These are phyloP conservation scores for Collybia mongolica DNA, from an alignment of 768 basidiomycete genomes.

Conservation along the genomic window DNA sequence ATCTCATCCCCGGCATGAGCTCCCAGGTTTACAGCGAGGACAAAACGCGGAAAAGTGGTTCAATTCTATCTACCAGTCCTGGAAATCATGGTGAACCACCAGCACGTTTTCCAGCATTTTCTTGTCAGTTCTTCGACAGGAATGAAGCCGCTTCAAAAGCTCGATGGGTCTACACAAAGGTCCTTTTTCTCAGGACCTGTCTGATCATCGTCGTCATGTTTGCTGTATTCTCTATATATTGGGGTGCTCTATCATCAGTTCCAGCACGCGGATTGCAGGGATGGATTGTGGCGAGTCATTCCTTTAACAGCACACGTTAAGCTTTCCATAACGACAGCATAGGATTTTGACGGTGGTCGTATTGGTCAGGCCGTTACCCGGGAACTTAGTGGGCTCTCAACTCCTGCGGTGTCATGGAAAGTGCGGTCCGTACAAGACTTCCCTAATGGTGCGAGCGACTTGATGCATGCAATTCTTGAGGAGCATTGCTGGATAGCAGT, in stretches of 20 bases:
- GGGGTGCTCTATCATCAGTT: slow-evolving; percentile 49
- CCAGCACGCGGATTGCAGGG: slow-evolving; percentile 44
- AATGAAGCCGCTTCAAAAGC: slow-evolving; percentile 18
- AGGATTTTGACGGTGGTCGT: slow-evolving; percentile 62
- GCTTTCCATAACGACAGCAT: neutral
- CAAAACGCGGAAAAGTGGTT: neutral
- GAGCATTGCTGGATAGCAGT: slow-evolving; percentile 56
- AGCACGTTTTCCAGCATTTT: slow-evolving; percentile 7
- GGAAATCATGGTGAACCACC: neutral
- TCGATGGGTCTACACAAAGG: slow-evolving; percentile 40
- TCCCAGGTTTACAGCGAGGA: neutral
- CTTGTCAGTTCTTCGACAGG: slow-evolving; percentile 19
- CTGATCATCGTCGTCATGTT: slow-evolving; percentile 44
- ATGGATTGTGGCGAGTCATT: slow-evolving; percentile 50
- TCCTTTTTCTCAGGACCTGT: slow-evolving; percentile 32
- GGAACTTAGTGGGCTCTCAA: slow-evolving; percentile 25
- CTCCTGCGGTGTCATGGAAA: slow-evolving; percentile 41
- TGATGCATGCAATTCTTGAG: slow-evolving; percentile 43
- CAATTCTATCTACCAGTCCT: neutral
- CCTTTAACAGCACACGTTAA: neutral
- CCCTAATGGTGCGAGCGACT: slow-evolving; percentile 38
- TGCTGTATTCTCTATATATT: slow-evolving; percentile 54
- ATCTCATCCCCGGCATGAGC: too few relatives aligned
- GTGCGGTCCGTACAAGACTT: slow-evolving; percentile 39
- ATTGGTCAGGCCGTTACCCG: slow-evolving; percentile 47